Conservation (phyloP, 169 alveolate species). For the Perkinsus chesapeaki region DNA sequence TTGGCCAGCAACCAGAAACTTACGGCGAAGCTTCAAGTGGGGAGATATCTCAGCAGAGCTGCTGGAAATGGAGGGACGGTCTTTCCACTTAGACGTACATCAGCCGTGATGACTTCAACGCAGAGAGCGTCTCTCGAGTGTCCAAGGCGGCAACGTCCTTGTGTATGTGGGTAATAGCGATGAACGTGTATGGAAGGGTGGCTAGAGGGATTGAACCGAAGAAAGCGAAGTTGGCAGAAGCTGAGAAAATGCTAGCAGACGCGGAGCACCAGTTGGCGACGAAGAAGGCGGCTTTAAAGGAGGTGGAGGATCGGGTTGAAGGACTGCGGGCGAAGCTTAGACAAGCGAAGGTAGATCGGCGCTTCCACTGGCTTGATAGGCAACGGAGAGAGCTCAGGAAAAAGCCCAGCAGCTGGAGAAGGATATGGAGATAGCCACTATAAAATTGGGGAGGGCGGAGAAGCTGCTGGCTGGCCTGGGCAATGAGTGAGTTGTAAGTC, state of each 20-base stretch:
- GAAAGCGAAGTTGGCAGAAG: slow-evolving; percentile 66
- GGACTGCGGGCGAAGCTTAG: slow-evolving; percentile 54
- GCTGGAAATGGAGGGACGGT: no score
- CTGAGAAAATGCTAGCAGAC: slow-evolving; percentile 56
- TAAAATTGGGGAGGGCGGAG: slow-evolving; percentile 76
- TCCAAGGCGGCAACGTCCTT: slow-evolving; percentile 73
- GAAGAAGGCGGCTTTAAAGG: slow-evolving; percentile 52
- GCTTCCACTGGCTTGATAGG: neutral
- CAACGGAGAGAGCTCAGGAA: slow-evolving; percentile 8
- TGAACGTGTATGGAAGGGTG: slow-evolving; percentile 76
- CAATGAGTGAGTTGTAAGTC: slow-evolving; percentile 56
- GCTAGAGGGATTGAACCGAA: slow-evolving; percentile 75
- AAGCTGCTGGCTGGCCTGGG: slow-evolving; percentile 47
- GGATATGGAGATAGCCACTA: slow-evolving; percentile 60
- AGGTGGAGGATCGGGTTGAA: slow-evolving; percentile 63
- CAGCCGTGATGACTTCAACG: slow-evolving; percentile 55
- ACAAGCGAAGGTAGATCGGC: slow-evolving; percentile 25
- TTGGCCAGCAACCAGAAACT: slow-evolving; percentile 46
- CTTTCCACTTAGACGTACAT: slow-evolving; percentile 47
- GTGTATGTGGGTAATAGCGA: slow-evolving; percentile 77
- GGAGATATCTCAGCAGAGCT: no score
- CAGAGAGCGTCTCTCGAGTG: slow-evolving; percentile 39
- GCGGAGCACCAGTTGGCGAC: slow-evolving; percentile 40
- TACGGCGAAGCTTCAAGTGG: slow-evolving; percentile 50
- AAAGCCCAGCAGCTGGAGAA: slow-evolving; percentile 64